Conservation (phyloP, 768 basidiomycete genomes). For the Suillus alpinus region DNA sequence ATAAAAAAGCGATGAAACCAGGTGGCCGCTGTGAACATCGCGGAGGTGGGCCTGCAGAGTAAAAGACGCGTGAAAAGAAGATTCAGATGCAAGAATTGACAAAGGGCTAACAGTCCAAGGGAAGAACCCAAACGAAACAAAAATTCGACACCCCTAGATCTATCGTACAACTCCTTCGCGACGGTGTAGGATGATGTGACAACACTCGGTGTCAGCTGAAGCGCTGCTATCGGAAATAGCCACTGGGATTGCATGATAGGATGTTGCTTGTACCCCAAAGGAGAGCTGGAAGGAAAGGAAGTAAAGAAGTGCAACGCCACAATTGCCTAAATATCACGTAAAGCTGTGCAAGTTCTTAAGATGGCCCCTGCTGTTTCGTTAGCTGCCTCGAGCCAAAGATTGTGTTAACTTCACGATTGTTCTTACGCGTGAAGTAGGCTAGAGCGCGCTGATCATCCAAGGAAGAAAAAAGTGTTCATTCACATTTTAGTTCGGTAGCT, state of each 20-base stretch:
- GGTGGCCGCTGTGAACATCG: conserved; percentile 82
- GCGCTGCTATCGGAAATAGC: conserved; percentile 63
- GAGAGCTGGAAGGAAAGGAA: not conserved
- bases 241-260: conserved; percentile 49
- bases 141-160: conserved; percentile 82
- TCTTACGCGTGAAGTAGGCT: not conserved
- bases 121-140: conserved; percentile 79
- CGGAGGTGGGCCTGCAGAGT: conserved; percentile 64
- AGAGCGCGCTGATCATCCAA: not conserved
- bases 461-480: not conserved
- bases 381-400: not conserved
- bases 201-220: conserved; percentile 57
- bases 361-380: not conserved
- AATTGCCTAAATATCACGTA: conserved; percentile 5
- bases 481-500: not conserved
- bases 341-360: conserved; percentile 8
- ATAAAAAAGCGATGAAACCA: conserved; percentile 94
- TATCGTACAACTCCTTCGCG: conserved; percentile 72
- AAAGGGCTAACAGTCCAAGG: conserved; percentile 62
- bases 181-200: conserved; percentile 44
- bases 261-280: conserved; percentile 11
- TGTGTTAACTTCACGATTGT: not conserved
- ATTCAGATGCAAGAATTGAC: conserved; percentile 5
- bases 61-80: conserved; percentile 14
- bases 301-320: not conserved